Percentiles rank a stretch among this genome's conserved stretches.
These are phyloP conservation scores for Acanthamoeba sp. DNA, from an alignment of 208 protist species.

Conservation along the genomic window DNA sequence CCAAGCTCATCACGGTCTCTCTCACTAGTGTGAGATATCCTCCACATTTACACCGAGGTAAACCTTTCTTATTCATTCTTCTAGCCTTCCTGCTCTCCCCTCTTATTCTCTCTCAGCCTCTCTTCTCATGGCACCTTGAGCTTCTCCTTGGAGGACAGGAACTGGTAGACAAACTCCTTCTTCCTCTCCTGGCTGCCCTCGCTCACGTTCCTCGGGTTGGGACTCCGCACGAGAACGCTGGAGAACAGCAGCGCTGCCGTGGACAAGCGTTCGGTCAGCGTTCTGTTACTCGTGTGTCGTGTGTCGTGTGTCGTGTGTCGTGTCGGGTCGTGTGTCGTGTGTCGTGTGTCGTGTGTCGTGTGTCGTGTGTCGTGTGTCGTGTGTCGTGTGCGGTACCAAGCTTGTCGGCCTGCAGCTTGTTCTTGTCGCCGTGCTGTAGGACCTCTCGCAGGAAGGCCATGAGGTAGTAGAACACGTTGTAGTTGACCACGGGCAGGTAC, in stretches of 20 bases:
- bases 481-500: conserved; percentile 82
- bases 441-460: conserved; percentile 86
- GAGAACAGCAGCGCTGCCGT: conserved; percentile 55
- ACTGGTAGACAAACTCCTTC: conserved; percentile 53
- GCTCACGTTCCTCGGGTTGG: conserved; percentile 7
- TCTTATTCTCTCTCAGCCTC: no score
- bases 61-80: no score
- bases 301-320: not conserved
- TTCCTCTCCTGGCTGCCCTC: conserved; percentile 40
- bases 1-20: no score
- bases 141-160: conserved; percentile 45
- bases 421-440: conserved; percentile 70
- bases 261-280: not conserved
- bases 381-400: not conserved
- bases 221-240: conserved; percentile 44
- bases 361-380: not conserved
- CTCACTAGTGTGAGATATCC: no score
- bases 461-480: conserved; percentile 88
- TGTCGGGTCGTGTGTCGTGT: not conserved
- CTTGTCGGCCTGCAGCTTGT: conserved; percentile 67
- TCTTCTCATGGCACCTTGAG: conserved; percentile 71
- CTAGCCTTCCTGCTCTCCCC: no score
- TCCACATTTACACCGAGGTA: no score
- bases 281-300: not conserved
- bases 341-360: not conserved